These are phyloP conservation scores for Coprinopsis cinerea DNA, from an alignment of 768 basidiomycete species.

Conservation along the genomic window DNA sequence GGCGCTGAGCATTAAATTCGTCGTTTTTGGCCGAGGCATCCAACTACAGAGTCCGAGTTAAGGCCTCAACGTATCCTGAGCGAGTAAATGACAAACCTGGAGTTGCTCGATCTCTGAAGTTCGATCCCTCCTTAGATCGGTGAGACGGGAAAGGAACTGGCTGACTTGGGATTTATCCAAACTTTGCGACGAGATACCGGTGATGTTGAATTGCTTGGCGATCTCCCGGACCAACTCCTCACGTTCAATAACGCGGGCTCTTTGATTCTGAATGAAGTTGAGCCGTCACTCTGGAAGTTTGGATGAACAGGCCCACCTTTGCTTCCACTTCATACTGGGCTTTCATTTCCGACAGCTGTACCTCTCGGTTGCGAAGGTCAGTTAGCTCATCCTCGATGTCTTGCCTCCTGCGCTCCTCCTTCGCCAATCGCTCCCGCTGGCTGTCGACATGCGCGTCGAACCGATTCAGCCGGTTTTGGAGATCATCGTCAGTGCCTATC, in stretches of 20 bases:
- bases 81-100: constrained; percentile 40
- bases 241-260: constrained; percentile 59
- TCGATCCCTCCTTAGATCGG: constrained; percentile 57
- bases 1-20: constrained; percentile 58
- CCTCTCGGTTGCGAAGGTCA: constrained; percentile 44
- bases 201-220: constrained; percentile 62
- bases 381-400: constrained; percentile 58
- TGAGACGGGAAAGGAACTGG: constrained; percentile 66
- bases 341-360: constrained; percentile 50
- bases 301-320: constrained; percentile 38
- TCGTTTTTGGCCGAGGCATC: constrained; percentile 53
- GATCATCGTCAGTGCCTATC: constrained; percentile 68
- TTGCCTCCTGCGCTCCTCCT: constrained; percentile 47
- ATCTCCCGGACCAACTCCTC: constrained; percentile 72
- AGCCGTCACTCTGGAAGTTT: not conserved
- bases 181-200: constrained; percentile 53
- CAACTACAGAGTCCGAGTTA: constrained; percentile 24
- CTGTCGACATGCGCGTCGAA: constrained; percentile 52
- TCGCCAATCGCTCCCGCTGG: constrained; percentile 42
- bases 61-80: not conserved
- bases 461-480: constrained; percentile 49
- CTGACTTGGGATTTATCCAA: constrained; percentile 65
- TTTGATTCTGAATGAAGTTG: constrained; percentile 54
- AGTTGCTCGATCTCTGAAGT: constrained; percentile 59
- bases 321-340: constrained; percentile 71